Evolutionary conservation across 2,329 filamentous ascomycete species (phyloP), one percentile per base, ranked within the genome.

Genomic region (Colletotrichum phormii): DNA sequence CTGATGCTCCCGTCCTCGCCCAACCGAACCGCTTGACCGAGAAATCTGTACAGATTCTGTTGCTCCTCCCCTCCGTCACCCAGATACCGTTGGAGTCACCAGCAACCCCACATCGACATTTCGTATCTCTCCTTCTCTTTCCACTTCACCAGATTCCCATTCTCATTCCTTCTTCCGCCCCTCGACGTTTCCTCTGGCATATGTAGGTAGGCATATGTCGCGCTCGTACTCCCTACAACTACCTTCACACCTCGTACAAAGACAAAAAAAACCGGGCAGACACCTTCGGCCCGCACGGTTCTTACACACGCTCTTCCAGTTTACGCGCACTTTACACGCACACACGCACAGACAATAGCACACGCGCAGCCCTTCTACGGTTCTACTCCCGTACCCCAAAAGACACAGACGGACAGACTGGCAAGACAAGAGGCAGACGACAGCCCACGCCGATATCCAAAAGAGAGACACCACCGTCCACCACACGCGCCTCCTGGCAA

Each of bases 401-500:
- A 64, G 22, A 22, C 49, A 55, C 13, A n/a, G 22, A 55, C 62
- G 11, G 49, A 33, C 61, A 64, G 4, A 42, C 37, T 42, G 13
- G 37, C 37, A 42, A 63, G 29, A 53, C 61, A 24, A 64, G 31
- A 29, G n/a, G 54, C 29, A 37, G 57, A n/a, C 49, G 49, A 42
- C 51, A 64, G 18, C 22, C 53, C 22, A 18, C 11, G 24, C 29
- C 15, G 54, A 29, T 18, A 57, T 12, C 11, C 29, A 18, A 54
- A 15, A 49, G 42, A 18, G 42, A 11, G 42, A 42, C 29, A 63
- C 35, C 33, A 59, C 42, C 18, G 18, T 49, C 42, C 42, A 51
- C 15, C 68, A 71, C 68, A 59, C 68, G 58, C 68, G 63, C 68
- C 64, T 71, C 67, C 62, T 67, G 62, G 55, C 65, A 53, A 68